Conservation (phyloP, 306 rosid species). For the Casuarina equisetifolia region DNA sequence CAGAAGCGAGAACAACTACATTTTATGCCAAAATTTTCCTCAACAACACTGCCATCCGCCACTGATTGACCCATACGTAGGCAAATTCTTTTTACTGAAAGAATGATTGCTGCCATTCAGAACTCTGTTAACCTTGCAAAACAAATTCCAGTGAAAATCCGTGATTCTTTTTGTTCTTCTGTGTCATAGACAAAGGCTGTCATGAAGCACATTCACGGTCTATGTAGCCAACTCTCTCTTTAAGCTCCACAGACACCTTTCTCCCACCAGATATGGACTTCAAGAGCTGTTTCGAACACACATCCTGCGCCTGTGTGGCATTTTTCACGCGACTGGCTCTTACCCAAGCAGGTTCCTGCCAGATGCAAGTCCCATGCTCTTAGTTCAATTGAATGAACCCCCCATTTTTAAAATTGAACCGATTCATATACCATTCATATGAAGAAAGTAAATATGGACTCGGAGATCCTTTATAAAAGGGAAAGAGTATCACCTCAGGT, state of each 20-base stretch:
- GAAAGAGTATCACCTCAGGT: conserved; percentile 61
- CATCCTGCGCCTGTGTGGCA: conserved; percentile 65
- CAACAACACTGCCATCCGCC: background rate
- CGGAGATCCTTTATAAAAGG: background rate
- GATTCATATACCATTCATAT: background rate
- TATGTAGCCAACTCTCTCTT: conserved; percentile 16
- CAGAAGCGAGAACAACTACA: background rate
- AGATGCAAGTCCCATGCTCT: conserved; percentile 17
- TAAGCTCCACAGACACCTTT: conserved; percentile 22
- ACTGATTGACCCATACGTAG: background rate
- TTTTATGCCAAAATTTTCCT: background rate
- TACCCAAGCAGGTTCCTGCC: conserved; percentile 98
- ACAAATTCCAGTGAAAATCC: background rate
- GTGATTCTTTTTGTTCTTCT: background rate
- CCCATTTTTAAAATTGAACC: background rate
- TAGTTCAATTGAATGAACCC: background rate
- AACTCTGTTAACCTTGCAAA: background rate
- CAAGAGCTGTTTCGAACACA: conserved; percentile 76
- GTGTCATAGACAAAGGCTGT: background rate
- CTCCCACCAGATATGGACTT: conserved; percentile 67
- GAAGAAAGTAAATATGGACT: conserved; percentile 10
- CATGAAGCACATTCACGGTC: background rate
- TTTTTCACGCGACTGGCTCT: conserved; percentile 71
- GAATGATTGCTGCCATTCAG: background rate
- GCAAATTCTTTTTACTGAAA: background rate